Evolutionary conservation across 176 grass and related monocot species (phyloP).

Genomic region (Panicum miliaceum): DNA sequence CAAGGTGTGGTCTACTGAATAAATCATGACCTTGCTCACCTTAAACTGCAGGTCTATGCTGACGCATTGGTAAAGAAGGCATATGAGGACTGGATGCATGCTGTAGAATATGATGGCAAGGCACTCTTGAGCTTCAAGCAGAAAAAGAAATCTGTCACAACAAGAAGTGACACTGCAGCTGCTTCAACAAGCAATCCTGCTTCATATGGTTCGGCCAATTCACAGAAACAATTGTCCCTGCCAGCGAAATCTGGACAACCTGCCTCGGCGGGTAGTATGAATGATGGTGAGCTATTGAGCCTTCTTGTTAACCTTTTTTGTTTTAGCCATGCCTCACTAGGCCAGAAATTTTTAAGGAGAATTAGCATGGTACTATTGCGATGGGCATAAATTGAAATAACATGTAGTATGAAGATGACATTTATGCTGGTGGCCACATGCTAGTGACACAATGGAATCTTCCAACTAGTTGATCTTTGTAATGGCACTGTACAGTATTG

Average conservation of each 20-base stretch:
- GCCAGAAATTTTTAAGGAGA: background rate
- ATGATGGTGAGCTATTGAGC: conserved; percentile 47
- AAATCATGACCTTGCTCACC: conserved; percentile 21
- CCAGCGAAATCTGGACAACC: conserved; percentile 46
- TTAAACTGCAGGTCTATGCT: conserved; percentile 57
- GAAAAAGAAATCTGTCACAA: conserved; percentile 76
- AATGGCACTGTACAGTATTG: background rate
- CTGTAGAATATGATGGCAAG: conserved; percentile 93
- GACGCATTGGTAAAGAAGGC: conserved; percentile 84
- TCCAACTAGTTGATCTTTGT: background rate
- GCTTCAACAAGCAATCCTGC: conserved; percentile 49
- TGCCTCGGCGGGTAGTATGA: conserved; percentile 16
- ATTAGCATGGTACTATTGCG: background rate
- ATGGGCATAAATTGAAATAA: background rate
- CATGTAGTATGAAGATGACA: background rate
- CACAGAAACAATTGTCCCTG: conserved; percentile 45
- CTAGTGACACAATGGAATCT: background rate
- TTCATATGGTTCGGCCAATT: conserved; percentile 36
- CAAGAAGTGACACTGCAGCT: conserved; percentile 57
- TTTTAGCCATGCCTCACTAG: background rate
- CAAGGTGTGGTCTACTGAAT: background rate
- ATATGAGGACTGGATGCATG: conserved; percentile 87
- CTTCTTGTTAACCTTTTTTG: conserved; percentile 14
- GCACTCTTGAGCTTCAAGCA: conserved; percentile 83
- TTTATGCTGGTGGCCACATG: background rate